phyloP scores from a whole-genome alignment of 192 early-diverging fungal species.

The Coemansia sp. region DNA sequence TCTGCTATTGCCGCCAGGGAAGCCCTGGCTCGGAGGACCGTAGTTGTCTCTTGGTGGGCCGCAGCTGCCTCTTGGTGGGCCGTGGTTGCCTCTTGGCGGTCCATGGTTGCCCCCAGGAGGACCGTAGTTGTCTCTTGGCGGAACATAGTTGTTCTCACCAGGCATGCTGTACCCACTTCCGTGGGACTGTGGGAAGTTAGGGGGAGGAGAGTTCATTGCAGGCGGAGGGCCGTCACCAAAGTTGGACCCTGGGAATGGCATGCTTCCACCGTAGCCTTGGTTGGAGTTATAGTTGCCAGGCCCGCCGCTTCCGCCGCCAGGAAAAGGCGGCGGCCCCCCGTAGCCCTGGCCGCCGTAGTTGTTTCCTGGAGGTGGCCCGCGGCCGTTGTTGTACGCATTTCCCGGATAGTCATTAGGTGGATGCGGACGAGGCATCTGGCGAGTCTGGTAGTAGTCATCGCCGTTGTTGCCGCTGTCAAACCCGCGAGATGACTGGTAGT shows the following conservation, averaged over 20 bases:
- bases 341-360: neutral
- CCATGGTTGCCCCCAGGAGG: constrained; percentile 7
- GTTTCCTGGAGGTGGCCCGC: neutral
- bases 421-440: neutral
- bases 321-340: constrained; percentile 4
- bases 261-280: neutral
- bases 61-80: neutral
- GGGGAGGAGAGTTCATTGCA: constrained; percentile 9
- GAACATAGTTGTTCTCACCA: constrained; percentile 8
- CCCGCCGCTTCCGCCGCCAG: neutral
- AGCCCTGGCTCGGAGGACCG: neutral
- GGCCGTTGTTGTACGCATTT: neutral
- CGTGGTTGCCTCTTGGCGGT: constrained; percentile 1
- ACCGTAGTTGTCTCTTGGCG: constrained; percentile 7
- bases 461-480: neutral
- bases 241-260: constrained; percentile 13
- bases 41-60: constrained; percentile 11
- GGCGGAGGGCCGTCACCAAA: constrained; percentile 10
- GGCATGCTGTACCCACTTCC: constrained; percentile 5
- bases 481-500: neutral
- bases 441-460: neutral
- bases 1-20: constrained; percentile 11
- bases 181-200: constrained; percentile 1
- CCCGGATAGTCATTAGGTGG: constrained; percentile 1
- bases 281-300: neutral